Percentiles rank a stretch among this genome's conserved stretches.
These are phyloP conservation scores for Harrya chromipes DNA, from an alignment of 768 basidiomycete species.

Conservation along the genomic window DNA sequence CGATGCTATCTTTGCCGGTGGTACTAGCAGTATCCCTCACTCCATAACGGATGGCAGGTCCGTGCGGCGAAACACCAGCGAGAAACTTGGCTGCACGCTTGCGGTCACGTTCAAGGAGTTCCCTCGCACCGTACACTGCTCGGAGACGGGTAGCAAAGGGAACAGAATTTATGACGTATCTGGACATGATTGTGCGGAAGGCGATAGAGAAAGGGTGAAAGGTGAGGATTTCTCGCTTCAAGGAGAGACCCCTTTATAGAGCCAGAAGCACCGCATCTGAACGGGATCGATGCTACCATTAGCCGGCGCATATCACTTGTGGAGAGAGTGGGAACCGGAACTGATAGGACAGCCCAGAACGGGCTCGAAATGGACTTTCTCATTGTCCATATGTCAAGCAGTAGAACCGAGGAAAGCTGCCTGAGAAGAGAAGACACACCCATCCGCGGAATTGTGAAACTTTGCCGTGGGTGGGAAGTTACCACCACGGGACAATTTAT, in stretches of 20 bases:
- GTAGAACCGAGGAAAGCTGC: not conserved
- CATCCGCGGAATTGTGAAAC: not conserved
- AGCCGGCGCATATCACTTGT: not conserved
- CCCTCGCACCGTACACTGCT: constrained; percentile 38
- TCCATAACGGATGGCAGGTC: constrained; percentile 37
- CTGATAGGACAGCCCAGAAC: not conserved
- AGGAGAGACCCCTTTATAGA: constrained; percentile 19
- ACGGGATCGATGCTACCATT: not conserved
- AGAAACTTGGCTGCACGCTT: constrained; percentile 54
- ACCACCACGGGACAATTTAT: not conserved
- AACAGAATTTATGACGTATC: constrained; percentile 34
- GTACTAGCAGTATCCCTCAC: constrained; percentile 12
- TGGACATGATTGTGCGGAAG: constrained; percentile 33
- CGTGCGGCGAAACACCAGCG: constrained; percentile 52
- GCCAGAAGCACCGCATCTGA: not conserved
- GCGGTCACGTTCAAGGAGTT: constrained; percentile 51
- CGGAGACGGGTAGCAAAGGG: constrained; percentile 47
- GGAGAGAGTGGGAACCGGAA: not conserved
- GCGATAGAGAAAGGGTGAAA: not conserved
- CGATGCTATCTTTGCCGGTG: constrained; percentile 35
- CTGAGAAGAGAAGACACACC: not conserved
- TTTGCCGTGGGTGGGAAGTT: not conserved
- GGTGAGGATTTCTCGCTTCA: not conserved
- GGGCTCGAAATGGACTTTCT: not conserved
- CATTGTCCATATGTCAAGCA: not conserved